Percentiles rank a stretch among this genome's conserved stretches.
Conservation (phyloP, 192 early-diverging fungal genomes). For the Backusella westeae region DNA sequence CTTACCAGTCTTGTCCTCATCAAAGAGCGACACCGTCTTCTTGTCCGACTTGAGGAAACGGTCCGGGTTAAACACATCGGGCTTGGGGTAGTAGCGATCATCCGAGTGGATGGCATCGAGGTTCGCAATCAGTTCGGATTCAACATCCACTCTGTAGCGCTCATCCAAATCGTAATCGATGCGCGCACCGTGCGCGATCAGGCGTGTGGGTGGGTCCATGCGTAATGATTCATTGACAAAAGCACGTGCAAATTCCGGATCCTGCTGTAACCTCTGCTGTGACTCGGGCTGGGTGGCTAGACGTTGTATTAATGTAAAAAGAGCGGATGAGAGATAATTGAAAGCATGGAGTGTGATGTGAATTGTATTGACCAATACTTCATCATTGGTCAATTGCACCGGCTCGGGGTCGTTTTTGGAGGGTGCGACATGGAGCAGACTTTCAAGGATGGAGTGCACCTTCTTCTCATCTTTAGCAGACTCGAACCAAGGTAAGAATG, state of each 20-base stretch:
- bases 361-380: constrained; percentile 27
- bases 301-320: constrained; percentile 36
- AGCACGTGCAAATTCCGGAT: constrained; percentile 9
- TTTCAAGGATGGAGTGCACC: neutral
- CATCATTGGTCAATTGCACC: constrained; percentile 20
- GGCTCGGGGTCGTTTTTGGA: constrained; percentile 28
- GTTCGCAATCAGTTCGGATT: constrained; percentile 30
- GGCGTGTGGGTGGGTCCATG: constrained; percentile 17
- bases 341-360: constrained; percentile 36
- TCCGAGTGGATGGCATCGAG: constrained; percentile 46
- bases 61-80: constrained; percentile 41
- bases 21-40: constrained; percentile 1
- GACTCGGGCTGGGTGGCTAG: constrained; percentile 39
- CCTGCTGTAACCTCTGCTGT: constrained; percentile 32
- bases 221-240: constrained; percentile 34
- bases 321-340: constrained; percentile 21
- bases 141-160: constrained; percentile 33
- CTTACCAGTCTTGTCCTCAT: neutral
- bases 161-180: constrained; percentile 33
- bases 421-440: neutral
- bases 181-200: constrained; percentile 35
- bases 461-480: neutral
- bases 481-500: constrained; percentile 13
- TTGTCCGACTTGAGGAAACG: constrained; percentile 31
- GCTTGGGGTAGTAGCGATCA: constrained; percentile 37